Evolutionary conservation across 2,329 filamentous ascomycete genomes (phyloP).

Genomic region (Colletotrichum sp.): DNA sequence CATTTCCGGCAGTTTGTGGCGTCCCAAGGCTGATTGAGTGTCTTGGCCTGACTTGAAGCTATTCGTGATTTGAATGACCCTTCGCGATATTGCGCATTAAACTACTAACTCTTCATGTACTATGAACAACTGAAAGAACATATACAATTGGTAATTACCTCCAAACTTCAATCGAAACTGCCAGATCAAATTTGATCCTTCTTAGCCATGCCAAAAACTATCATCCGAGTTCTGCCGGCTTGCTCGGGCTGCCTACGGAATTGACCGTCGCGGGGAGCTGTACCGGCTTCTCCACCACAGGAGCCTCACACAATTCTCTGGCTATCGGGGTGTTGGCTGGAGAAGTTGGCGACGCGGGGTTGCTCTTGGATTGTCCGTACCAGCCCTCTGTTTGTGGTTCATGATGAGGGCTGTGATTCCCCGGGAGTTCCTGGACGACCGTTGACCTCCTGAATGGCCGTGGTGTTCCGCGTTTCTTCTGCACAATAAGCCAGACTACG

Average conservation of each 20-base stretch:
- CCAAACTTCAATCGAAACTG: neutral
- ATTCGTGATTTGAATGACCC: neutral
- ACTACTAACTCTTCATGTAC: neutral
- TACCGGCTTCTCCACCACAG: neutral
- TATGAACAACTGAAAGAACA: neutral
- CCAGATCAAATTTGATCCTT: neutral
- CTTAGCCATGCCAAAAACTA: neutral
- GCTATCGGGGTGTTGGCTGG: neutral
- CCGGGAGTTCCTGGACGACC: neutral
- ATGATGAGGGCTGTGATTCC: neutral
- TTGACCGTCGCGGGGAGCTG: neutral
- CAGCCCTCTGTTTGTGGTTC: neutral
- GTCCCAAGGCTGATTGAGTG: neutral
- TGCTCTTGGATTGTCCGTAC: neutral
- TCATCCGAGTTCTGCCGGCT: constrained; percentile 8
- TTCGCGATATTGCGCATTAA: neutral
- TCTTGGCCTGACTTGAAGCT: neutral
- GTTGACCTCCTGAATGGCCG: neutral
- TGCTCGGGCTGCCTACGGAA: neutral
- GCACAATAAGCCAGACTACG: neutral
- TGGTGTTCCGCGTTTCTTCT: neutral
- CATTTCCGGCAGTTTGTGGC: neutral
- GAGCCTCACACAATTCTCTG: neutral
- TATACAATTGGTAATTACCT: neutral
- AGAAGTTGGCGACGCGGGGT: neutral